Evolutionary conservation across 352 stramenopile species (phyloP), one percentile per base, ranked within the genome.

Genomic region (Stramenopiles sp.): DNA sequence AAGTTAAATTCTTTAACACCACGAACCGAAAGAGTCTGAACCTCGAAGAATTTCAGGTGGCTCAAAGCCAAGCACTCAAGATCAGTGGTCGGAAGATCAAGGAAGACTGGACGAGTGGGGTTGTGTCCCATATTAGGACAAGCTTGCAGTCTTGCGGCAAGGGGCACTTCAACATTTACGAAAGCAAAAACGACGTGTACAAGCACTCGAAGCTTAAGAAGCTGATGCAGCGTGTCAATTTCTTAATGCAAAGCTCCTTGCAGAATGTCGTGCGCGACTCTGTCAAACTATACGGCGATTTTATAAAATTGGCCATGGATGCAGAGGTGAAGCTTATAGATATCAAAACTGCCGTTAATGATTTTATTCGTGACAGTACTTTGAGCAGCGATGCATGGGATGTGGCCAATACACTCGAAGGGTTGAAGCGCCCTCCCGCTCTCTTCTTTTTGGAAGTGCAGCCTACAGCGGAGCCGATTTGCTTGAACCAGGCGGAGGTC

Each of bases 31-130:
- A 89, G n/a, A 88, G 83, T 68, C 82, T 87, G 32, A 92, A 92
- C 63, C 76, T 92, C 1, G 86, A 92, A 76, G 86, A 92, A 63
- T 92, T 92, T 49, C 85, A 91, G 37, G 85, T 91, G 73, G 81
- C 84, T 0, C 86, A 92, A 34, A 85, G 89, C 34, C 75, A 30
- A 3, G 73, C 76, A 76, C 84, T 0, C 80, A 91, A 1, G 86
- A 92, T 73, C 82, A 85, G 0, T 1, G 83, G 90, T 1, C 78
- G 89, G 63, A 92, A 91, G 80, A 84, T 88, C 48, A 89, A 84
- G 0, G 84, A 86, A 30, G 75, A 79, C 6, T 88, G 83, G 83
- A 76, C 79, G 1, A 34, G 77, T 30, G 90, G 88, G 76, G 79
- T 92, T 4, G 83, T 84, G 0, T 78, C 49, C 0, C 87, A 89